Conservation (phyloP, 257 asterid species). For the Schizonepeta tenuifolia region DNA sequence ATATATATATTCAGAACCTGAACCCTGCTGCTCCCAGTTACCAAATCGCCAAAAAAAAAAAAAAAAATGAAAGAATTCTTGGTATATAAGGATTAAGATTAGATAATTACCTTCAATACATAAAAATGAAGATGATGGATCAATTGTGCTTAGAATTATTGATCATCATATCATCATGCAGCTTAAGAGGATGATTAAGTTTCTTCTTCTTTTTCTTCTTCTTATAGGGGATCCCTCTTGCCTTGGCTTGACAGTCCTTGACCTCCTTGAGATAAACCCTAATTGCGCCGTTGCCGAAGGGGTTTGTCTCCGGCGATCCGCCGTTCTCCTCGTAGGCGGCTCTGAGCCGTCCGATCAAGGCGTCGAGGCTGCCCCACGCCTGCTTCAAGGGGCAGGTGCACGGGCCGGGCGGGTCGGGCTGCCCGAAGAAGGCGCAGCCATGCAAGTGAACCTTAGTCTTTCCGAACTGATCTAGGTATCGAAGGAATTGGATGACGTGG, state of each 20-base stretch:
- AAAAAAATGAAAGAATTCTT: background rate
- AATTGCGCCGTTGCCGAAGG: slow-evolving; percentile 49
- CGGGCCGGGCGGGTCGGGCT: slow-evolving; percentile 54
- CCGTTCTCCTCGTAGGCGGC: slow-evolving; percentile 63
- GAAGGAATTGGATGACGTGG: slow-evolving; percentile 52
- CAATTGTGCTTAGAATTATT: slow-evolving; percentile 14
- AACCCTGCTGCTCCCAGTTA: background rate
- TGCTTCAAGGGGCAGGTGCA: slow-evolving; percentile 54
- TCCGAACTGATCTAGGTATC: slow-evolving; percentile 60
- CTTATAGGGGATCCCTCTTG: slow-evolving; percentile 49
- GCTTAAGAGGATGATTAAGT: slow-evolving; percentile 17
- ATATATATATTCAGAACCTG: too few species aligned
- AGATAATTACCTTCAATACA: slow-evolving; percentile 21
- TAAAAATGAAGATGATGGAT: too few species aligned
- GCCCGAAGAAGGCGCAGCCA: slow-evolving; percentile 54
- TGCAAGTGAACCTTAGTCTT: slow-evolving; percentile 56
- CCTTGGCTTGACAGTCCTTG: slow-evolving; percentile 52
- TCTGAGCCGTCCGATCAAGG: slow-evolving; percentile 49
- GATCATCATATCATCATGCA: slow-evolving; percentile 30
- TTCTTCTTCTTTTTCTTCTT: slow-evolving; percentile 48
- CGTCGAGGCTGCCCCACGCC: slow-evolving; percentile 63
- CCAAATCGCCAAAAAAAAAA: background rate
- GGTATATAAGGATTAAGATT: background rate
- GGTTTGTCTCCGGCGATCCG: slow-evolving; percentile 45
- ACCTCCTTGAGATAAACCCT: slow-evolving; percentile 46